Evolutionary conservation across 139 green algal genomes (phyloP).

Genomic region (Chlorella sp.): DNA sequence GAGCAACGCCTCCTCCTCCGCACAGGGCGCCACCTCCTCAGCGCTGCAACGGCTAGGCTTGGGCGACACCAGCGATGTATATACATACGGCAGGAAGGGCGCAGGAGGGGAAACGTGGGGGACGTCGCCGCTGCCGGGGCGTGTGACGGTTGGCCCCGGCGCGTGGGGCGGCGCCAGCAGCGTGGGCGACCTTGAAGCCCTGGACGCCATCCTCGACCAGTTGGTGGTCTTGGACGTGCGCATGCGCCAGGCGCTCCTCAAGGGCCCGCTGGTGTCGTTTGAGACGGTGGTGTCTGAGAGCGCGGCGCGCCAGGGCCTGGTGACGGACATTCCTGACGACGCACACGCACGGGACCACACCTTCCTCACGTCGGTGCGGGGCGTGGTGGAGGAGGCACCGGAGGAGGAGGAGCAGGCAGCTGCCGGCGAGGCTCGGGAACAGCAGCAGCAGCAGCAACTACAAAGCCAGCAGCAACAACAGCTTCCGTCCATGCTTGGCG

Average conservation of each 20-base stretch:
- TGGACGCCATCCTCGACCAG: constrained; percentile 39
- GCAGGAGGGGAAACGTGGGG: background rate
- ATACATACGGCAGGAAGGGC: background rate
- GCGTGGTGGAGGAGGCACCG: constrained; percentile 12
- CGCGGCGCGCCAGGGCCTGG: background rate
- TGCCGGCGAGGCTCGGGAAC: background rate
- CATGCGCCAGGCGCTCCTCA: constrained; percentile 34
- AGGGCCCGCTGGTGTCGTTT: constrained; percentile 33
- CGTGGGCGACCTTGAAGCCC: constrained; percentile 31
- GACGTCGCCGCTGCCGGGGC: background rate
- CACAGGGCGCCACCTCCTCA: too few relatives aligned
- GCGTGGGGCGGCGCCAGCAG: constrained; percentile 10
- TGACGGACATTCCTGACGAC: background rate
- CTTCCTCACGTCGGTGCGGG: constrained; percentile 30
- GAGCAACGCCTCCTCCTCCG: too few relatives aligned
- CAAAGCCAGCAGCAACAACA: background rate
- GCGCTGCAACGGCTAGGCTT: too few relatives aligned
- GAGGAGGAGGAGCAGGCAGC: constrained; percentile 4
- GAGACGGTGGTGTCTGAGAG: constrained; percentile 36
- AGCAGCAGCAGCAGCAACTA: constrained; percentile 6
- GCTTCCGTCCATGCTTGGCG: too few relatives aligned
- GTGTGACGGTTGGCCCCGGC: background rate
- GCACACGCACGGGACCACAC: constrained; percentile 14
- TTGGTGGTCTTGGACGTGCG: constrained; percentile 28
- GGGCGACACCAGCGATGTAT: too few relatives aligned